These are phyloP conservation scores for Amborella trichopoda DNA, from an alignment of 164 flowering plant species.

Conservation along the genomic window DNA sequence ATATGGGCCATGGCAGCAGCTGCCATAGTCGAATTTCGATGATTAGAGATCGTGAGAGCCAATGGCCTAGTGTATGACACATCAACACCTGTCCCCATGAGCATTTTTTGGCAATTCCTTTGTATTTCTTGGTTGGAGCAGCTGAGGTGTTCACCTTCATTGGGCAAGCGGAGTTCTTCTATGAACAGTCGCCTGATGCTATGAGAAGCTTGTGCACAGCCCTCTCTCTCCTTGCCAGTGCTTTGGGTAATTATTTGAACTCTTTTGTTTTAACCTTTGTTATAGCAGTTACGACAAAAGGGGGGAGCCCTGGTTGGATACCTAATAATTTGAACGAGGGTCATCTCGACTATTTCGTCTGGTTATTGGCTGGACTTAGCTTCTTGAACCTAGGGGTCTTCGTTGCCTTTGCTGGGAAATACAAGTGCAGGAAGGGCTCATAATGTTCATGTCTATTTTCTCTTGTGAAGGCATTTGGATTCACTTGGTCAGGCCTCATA, in stretches of 20 bases:
- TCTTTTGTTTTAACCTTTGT: conserved; percentile 52
- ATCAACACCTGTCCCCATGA: conserved; percentile 37
- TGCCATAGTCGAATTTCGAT: conserved; percentile 57
- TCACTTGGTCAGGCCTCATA: too few relatives aligned
- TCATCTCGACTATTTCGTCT: conserved; percentile 65
- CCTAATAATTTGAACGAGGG: conserved; percentile 58
- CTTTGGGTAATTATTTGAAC: conserved; percentile 59
- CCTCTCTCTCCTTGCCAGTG: conserved; percentile 34
- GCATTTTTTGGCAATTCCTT: conserved; percentile 74
- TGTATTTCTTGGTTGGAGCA: conserved; percentile 61
- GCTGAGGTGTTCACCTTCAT: conserved; percentile 53
- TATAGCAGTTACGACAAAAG: conserved; percentile 33
- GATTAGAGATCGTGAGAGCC: conserved; percentile 40
- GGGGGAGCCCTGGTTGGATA: conserved; percentile 57
- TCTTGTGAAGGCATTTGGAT: too few relatives aligned
- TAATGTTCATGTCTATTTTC: too few relatives aligned
- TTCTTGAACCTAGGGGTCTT: conserved; percentile 39
- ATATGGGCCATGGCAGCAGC: conserved; percentile 65
- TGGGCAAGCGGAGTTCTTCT: conserved; percentile 74
- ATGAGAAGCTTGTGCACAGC: conserved; percentile 72
- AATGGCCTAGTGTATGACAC: conserved; percentile 25
- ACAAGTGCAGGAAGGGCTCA: conserved; percentile 36
- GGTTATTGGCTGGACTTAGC: conserved; percentile 65
- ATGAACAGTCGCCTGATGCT: conserved; percentile 72
- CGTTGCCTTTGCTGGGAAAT: conserved; percentile 29